Evolutionary conservation across 176 grass and related monocot species (phyloP).

Genomic region (Typha latifolia): DNA sequence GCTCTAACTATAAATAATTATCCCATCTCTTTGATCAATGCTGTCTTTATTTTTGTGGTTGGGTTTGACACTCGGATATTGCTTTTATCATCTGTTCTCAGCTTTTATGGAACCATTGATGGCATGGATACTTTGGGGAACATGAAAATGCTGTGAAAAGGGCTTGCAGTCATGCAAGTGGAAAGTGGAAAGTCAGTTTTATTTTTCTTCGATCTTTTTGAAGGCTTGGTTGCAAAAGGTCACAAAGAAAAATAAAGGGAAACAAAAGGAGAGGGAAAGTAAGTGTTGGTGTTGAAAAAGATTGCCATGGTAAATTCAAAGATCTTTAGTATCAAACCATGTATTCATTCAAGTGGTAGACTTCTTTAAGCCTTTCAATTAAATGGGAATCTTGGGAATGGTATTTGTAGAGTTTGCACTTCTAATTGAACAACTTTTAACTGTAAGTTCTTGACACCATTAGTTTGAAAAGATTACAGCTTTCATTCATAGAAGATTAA

Average conservation of each 20-base stretch:
- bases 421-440: no score
- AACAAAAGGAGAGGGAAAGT: not conserved
- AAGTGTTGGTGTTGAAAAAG: not conserved
- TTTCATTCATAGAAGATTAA: no score
- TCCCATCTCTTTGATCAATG: no score
- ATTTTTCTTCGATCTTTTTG: not conserved
- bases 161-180: constrained; percentile 3
- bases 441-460: no score
- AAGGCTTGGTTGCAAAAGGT: not conserved
- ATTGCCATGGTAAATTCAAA: not conserved
- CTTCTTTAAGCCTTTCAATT: no score
- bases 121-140: constrained; percentile 1
- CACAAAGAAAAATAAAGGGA: no score
- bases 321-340: not conserved
- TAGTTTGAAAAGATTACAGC: no score
- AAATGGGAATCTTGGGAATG: no score
- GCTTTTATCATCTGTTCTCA: not conserved
- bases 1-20: no score
- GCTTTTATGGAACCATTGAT: not conserved
- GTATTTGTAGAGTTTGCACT: no score
- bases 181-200: not conserved
- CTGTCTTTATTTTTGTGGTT: no score
- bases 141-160: constrained; percentile 3
- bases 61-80: not conserved
- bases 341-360: not conserved